Percentiles rank a stretch among this genome's conserved stretches.
Conservation (phyloP, 2,329 filamentous ascomycete genomes). For the Ascochyta koolunga region DNA sequence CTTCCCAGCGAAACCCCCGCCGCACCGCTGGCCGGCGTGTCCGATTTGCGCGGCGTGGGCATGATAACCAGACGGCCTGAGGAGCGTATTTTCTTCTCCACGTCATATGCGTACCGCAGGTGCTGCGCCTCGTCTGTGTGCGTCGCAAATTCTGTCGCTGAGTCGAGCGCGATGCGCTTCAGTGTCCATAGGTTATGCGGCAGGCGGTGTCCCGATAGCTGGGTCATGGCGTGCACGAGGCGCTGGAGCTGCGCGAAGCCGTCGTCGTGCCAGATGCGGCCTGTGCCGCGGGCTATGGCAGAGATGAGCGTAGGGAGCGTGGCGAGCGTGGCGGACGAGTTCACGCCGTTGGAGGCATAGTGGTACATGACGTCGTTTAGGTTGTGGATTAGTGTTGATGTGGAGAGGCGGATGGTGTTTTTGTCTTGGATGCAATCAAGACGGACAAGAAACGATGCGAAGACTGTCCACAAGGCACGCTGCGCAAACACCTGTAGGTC, state of each 20-base stretch:
- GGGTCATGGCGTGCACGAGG: constrained; percentile 37
- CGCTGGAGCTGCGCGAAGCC: constrained; percentile 44
- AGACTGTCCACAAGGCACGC: constrained; percentile 35
- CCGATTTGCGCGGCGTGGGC: constrained; percentile 37
- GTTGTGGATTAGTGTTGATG: constrained; percentile 16
- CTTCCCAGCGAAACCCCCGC: constrained; percentile 51
- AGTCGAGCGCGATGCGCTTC: constrained; percentile 46
- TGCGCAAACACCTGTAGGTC: constrained; percentile 38
- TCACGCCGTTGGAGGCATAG: constrained; percentile 30
- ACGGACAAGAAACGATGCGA: constrained; percentile 33
- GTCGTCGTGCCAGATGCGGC: constrained; percentile 42
- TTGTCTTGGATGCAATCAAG: constrained; percentile 22
- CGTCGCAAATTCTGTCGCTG: constrained; percentile 46
- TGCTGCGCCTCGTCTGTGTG: constrained; percentile 34
- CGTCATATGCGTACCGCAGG: constrained; percentile 34
- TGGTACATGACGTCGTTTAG: constrained; percentile 32
- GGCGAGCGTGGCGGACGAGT: constrained; percentile 28
- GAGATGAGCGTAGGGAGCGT: constrained; percentile 40
- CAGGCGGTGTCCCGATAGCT: constrained; percentile 25
- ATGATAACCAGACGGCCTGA: constrained; percentile 35
- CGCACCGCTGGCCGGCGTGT: constrained; percentile 28
- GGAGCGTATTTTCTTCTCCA: constrained; percentile 42
- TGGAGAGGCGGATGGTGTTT: constrained; percentile 13
- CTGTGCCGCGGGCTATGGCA: constrained; percentile 42
- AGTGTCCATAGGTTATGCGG: constrained; percentile 45